Evolutionary conservation across 2,329 filamentous ascomycete species (phyloP).

Genomic region (Nectriaceae sp.): DNA sequence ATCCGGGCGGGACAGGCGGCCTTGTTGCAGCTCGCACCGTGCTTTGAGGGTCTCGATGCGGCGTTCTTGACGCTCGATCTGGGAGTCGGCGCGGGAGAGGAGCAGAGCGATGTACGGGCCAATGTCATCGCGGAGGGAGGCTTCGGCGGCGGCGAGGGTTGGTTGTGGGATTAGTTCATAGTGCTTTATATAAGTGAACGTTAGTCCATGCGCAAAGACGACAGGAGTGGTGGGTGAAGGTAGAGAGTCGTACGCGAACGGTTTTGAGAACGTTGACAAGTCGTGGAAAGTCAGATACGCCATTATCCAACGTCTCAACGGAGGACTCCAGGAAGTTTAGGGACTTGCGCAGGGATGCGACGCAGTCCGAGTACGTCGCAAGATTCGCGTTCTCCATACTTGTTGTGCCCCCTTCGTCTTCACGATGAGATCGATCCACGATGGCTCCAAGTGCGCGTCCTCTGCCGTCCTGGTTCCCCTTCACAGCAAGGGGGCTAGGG

Average conservation of each 20-base stretch:
- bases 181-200: slow-evolving; percentile 67
- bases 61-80: slow-evolving; percentile 79
- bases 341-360: slow-evolving; percentile 60
- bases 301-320: slow-evolving; percentile 56
- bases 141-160: slow-evolving; percentile 78
- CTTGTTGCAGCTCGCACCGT: slow-evolving; percentile 80
- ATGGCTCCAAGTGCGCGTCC: too few species aligned
- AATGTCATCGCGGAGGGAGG: slow-evolving; percentile 83
- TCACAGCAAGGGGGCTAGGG: too few species aligned
- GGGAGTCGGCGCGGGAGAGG: slow-evolving; percentile 77
- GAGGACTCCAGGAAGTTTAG: slow-evolving; percentile 62
- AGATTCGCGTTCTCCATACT: slow-evolving; percentile 28
- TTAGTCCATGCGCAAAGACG: background rate
- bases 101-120: slow-evolving; percentile 82
- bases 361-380: slow-evolving; percentile 56
- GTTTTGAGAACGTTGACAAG: slow-evolving; percentile 58
- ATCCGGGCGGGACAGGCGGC: slow-evolving; percentile 48
- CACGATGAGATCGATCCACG: too few species aligned
- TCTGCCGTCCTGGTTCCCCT: too few species aligned
- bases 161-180: slow-evolving; percentile 91
- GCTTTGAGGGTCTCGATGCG: slow-evolving; percentile 84
- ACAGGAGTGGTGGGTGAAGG: background rate
- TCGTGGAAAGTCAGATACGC: slow-evolving; percentile 60
- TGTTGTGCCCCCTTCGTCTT: too few species aligned
- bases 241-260: slow-evolving; percentile 49